Conservation (phyloP, 192 early-diverging fungal genomes). For the Podila minutissima region DNA sequence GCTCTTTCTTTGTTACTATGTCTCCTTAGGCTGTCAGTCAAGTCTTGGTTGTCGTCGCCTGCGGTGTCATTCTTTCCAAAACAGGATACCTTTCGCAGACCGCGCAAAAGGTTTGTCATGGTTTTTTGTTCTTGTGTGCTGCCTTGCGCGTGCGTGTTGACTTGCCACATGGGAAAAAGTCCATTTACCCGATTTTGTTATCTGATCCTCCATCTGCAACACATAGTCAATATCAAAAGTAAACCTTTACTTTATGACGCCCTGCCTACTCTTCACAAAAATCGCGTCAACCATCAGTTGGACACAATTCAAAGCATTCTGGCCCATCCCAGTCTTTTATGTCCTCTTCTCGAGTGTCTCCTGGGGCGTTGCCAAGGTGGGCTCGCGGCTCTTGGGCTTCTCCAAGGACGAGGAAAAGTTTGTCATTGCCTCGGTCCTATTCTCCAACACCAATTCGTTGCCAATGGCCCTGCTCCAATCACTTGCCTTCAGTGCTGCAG, state of each 20-base stretch:
- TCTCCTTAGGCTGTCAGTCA: slow-evolving; percentile 44
- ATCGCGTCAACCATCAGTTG: slow-evolving; percentile 75
- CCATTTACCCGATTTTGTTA: too few relatives aligned
- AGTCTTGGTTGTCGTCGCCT: slow-evolving; percentile 44
- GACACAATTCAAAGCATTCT: slow-evolving; percentile 69
- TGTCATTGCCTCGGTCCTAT: slow-evolving; percentile 71
- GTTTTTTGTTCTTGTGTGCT: not conserved
- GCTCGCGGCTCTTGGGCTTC: slow-evolving; percentile 53
- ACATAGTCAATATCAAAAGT: slow-evolving; percentile 61
- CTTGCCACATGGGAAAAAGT: slow-evolving; percentile 19
- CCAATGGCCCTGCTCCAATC: slow-evolving; percentile 78
- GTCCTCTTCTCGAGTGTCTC: slow-evolving; percentile 44
- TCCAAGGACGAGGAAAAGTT: slow-evolving; percentile 66
- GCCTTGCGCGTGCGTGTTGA: not conserved
- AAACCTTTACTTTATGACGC: slow-evolving; percentile 80
- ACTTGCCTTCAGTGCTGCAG: slow-evolving; percentile 60
- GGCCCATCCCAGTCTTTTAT: slow-evolving; percentile 75
- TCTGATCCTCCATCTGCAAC: too few relatives aligned
- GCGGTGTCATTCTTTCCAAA: slow-evolving; percentile 44
- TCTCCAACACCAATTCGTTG: slow-evolving; percentile 78
- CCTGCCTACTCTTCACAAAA: slow-evolving; percentile 78
- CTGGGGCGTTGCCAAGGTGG: slow-evolving; percentile 48
- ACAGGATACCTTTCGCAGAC: slow-evolving; percentile 45
- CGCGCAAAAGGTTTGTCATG: slow-evolving; percentile 32
- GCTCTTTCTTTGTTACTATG: not conserved